These are phyloP conservation scores for Ustilago hordei DNA, from an alignment of 1,284 basidiomycete species.

Conservation along the genomic window DNA sequence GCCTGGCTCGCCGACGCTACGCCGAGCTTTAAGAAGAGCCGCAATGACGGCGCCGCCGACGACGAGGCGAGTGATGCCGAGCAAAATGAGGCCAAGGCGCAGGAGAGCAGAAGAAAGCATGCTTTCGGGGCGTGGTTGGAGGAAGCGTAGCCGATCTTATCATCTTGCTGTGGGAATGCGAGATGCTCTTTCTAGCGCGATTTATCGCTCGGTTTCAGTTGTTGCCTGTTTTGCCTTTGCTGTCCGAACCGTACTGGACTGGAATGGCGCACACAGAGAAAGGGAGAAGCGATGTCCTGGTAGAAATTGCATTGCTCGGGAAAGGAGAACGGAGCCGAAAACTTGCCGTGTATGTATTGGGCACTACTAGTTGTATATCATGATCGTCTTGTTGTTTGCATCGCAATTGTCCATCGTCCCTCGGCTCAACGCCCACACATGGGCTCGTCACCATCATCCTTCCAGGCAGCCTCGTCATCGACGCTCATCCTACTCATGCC, in stretches of 20 bases:
- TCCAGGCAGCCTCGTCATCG: slow-evolving; percentile 25
- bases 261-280: no score
- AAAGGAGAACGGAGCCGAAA: neutral
- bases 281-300: no score
- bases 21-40: slow-evolving; percentile 81
- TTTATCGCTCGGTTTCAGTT: no score
- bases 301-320: no score
- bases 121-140: slow-evolving; percentile 37
- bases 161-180: neutral
- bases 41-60: slow-evolving; percentile 55
- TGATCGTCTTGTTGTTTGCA: neutral
- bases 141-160: neutral
- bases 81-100: neutral
- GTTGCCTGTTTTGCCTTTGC: no score
- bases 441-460: slow-evolving; percentile 32
- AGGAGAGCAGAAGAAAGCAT: slow-evolving; percentile 22
- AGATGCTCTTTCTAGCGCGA: neutral
- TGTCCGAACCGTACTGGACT: no score
- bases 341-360: neutral
- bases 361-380: slow-evolving; percentile 1
- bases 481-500: slow-evolving; percentile 62
- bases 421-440: slow-evolving; percentile 24
- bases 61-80: slow-evolving; percentile 9
- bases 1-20: slow-evolving; percentile 84
- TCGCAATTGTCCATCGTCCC: neutral